Evolutionary conservation across 2,329 filamentous ascomycete genomes (phyloP).

Genomic region (Pseudogymnoascus destructans): DNA sequence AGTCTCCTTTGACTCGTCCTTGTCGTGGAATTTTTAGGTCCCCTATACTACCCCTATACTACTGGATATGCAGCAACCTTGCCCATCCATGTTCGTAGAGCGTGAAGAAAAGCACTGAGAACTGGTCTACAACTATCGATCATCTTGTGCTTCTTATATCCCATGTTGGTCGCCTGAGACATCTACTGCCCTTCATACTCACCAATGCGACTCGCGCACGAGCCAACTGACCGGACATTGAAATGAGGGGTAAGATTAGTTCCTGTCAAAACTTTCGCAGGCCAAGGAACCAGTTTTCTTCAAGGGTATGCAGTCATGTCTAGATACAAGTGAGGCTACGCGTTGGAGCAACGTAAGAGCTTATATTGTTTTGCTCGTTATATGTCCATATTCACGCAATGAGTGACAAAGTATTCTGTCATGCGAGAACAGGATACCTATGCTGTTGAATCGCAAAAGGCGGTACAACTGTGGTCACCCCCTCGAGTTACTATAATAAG

Average conservation of each 20-base stretch:
- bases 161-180: not conserved
- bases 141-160: not conserved
- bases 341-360: not conserved
- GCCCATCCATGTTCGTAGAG: not conserved
- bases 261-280: not conserved
- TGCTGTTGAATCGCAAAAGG: not conserved
- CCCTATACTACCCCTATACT: not conserved
- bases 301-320: not conserved
- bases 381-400: not conserved
- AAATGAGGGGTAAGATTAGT: not conserved
- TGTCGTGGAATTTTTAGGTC: not conserved
- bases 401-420: not conserved
- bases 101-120: not conserved
- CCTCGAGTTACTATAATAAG: not conserved
- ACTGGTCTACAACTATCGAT: not conserved
- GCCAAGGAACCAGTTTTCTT: not conserved
- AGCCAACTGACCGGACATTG: not conserved
- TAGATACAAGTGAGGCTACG: not conserved
- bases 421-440: not conserved
- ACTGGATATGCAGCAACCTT: not conserved
- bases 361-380: not conserved
- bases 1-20: not conserved
- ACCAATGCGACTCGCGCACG: not conserved
- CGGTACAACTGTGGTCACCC: not conserved
- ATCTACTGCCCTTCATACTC: not conserved